These are phyloP conservation scores for Puccinia coronata DNA, from an alignment of 1,284 basidiomycete species.

Conservation along the genomic window DNA sequence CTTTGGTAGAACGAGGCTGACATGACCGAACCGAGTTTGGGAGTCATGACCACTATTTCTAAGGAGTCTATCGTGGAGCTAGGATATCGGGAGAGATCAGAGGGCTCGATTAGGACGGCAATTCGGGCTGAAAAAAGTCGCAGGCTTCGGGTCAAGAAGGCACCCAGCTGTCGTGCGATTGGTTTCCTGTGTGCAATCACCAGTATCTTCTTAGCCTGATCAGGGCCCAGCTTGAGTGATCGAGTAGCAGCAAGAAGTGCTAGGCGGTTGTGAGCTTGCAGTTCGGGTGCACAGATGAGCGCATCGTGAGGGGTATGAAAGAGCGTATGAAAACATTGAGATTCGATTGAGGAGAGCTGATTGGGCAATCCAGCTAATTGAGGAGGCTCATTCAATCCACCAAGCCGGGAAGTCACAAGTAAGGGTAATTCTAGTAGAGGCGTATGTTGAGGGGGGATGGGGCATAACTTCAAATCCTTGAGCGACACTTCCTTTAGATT, in stretches of 20 bases:
- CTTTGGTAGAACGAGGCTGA: slow-evolving; percentile 59
- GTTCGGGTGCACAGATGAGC: slow-evolving; percentile 40
- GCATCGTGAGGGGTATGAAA: slow-evolving; percentile 42
- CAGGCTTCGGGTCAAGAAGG: slow-evolving; percentile 7
- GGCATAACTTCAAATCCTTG: slow-evolving; percentile 75
- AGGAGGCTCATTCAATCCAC: slow-evolving; percentile 57
- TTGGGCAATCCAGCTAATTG: slow-evolving; percentile 10
- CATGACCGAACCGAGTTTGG: slow-evolving; percentile 56
- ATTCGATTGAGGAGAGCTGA: slow-evolving; percentile 38
- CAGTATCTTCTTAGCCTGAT: slow-evolving; percentile 10
- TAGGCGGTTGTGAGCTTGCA: slow-evolving; percentile 3
- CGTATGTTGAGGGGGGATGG: slow-evolving; percentile 67
- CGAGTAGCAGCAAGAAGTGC: slow-evolving; percentile 26
- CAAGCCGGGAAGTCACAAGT: slow-evolving; percentile 66
- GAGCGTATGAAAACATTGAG: slow-evolving; percentile 45
- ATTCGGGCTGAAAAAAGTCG: slow-evolving; percentile 12
- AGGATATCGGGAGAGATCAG: slow-evolving; percentile 52
- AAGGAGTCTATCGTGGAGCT: neutral
- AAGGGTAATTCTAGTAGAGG: slow-evolving; percentile 79
- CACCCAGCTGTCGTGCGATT: slow-evolving; percentile 28
- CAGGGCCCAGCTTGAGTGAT: slow-evolving; percentile 23
- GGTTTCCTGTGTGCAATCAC: slow-evolving; percentile 37
- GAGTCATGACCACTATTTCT: slow-evolving; percentile 57
- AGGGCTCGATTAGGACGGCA: slow-evolving; percentile 36
- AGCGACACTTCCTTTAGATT: slow-evolving; percentile 70